Conservation (phyloP, 208 protist genomes). For the Crithidia fasciculata region DNA sequence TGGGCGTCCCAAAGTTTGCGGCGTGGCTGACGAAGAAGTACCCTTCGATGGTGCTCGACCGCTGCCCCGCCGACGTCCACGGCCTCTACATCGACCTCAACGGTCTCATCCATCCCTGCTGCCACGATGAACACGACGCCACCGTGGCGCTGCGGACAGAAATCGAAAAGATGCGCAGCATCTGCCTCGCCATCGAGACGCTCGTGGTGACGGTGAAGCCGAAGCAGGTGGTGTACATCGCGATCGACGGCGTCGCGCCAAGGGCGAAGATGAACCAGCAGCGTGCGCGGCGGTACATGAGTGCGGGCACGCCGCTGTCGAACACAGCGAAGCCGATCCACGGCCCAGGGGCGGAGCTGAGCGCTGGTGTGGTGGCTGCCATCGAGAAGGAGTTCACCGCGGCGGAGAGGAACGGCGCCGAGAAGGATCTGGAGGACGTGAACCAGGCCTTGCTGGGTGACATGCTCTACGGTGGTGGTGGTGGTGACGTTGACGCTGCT, state of each 20-base stretch:
- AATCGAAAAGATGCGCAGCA: constrained; percentile 72
- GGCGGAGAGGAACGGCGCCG: constrained; percentile 41
- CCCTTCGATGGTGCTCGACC: constrained; percentile 56
- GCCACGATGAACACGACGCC: constrained; percentile 93
- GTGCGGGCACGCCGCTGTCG: constrained; percentile 36
- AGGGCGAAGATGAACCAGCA: constrained; percentile 99
- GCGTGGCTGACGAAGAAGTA: constrained; percentile 86
- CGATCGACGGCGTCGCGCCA: constrained; percentile 98
- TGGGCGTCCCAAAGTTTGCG: constrained; percentile 88
- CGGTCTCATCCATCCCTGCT: constrained; percentile 98
- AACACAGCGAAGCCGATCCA: constrained; percentile 23
- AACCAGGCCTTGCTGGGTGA: constrained; percentile 43
- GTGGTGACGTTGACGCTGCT: background rate
- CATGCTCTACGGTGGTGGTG: constrained; percentile 54
- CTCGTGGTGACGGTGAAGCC: constrained; percentile 96
- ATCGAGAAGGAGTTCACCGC: constrained; percentile 55
- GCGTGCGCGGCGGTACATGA: constrained; percentile 92
- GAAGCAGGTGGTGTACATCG: constrained; percentile 96
- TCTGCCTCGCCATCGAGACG: constrained; percentile 96
- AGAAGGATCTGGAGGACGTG: constrained; percentile 62
- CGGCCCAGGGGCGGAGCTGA: constrained; percentile 4
- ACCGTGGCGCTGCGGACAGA: constrained; percentile 67
- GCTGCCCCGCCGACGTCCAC: constrained; percentile 53
- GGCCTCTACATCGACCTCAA: constrained; percentile 95
- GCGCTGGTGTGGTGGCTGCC: constrained; percentile 36